These are phyloP conservation scores for Boletellus ananas DNA, from an alignment of 768 basidiomycete species.

Conservation along the genomic window DNA sequence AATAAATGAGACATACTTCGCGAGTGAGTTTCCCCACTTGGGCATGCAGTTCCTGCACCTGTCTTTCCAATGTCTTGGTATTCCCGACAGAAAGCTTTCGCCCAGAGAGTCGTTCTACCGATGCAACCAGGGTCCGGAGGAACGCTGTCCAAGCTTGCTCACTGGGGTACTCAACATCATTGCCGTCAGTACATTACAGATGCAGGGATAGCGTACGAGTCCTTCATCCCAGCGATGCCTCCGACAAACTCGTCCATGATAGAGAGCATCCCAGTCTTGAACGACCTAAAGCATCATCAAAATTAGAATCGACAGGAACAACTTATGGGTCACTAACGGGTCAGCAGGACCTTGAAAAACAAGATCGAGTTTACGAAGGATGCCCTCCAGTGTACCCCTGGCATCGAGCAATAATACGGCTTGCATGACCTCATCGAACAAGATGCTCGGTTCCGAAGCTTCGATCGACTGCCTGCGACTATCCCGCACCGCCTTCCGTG, in stretches of 20 bases:
- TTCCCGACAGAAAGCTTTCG: slow-evolving; percentile 54
- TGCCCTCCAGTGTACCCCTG: slow-evolving; percentile 45
- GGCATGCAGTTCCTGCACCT: slow-evolving; percentile 54
- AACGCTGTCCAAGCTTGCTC: slow-evolving; percentile 63
- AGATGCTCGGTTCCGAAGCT: slow-evolving; percentile 49
- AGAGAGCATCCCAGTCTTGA: slow-evolving; percentile 56
- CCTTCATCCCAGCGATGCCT: slow-evolving; percentile 53
- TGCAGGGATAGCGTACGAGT: slow-evolving; percentile 48
- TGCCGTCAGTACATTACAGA: slow-evolving; percentile 1
- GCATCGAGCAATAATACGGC: slow-evolving; percentile 46
- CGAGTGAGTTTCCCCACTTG: slow-evolving; percentile 62
- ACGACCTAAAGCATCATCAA: slow-evolving; percentile 40
- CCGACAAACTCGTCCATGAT: slow-evolving; percentile 65
- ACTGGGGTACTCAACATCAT: slow-evolving; percentile 36
- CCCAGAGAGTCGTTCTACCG: slow-evolving; percentile 65
- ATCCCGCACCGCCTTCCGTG: slow-evolving; percentile 36
- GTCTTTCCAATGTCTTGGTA: slow-evolving; percentile 46
- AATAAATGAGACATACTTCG: slow-evolving; percentile 46
- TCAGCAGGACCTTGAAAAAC: slow-evolving; percentile 59
- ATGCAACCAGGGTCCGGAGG: slow-evolving; percentile 54
- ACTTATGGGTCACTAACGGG: slow-evolving; percentile 42
- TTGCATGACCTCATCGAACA: slow-evolving; percentile 57
- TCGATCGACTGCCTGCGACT: slow-evolving; percentile 18
- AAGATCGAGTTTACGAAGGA: slow-evolving; percentile 51
- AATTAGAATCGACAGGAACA: not conserved